Conservation (phyloP, 129 eudicot species). For the Arctium lappa region DNA sequence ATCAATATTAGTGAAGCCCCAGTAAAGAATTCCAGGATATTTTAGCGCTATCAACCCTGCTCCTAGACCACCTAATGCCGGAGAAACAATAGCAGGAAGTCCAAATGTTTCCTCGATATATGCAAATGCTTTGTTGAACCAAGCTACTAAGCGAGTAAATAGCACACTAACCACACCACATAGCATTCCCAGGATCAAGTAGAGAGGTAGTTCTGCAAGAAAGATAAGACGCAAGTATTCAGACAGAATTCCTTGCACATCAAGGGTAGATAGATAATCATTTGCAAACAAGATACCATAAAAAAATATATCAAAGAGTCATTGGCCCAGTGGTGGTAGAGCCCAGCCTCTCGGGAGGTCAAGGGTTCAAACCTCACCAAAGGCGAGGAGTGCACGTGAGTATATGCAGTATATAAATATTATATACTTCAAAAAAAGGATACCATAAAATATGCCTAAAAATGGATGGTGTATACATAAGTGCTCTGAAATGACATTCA, state of each 20-base stretch:
- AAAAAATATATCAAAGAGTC: not conserved
- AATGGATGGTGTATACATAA: not conserved
- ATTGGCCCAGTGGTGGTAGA: not conserved
- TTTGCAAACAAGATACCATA: not conserved
- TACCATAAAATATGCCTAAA: not conserved
- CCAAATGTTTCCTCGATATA: slow-evolving; percentile 70
- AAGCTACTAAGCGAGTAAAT: slow-evolving; percentile 75
- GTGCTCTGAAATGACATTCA: not conserved
- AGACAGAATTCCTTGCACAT: not conserved
- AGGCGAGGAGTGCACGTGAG: not conserved
- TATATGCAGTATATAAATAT: not conserved
- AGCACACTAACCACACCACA: slow-evolving; percentile 97
- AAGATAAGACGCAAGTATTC: not conserved
- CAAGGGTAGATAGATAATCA: not conserved
- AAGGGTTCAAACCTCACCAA: not conserved
- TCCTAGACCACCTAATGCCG: slow-evolving; percentile 95
- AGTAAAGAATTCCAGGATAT: slow-evolving; percentile 91
- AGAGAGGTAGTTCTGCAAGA: slow-evolving; percentile 82
- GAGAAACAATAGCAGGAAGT: slow-evolving; percentile 84
- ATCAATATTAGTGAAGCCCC: slow-evolving; percentile 98
- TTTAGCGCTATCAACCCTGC: slow-evolving; percentile 93
- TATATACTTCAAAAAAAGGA: not conserved
- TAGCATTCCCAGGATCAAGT: slow-evolving; percentile 90
- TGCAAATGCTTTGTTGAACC: slow-evolving; percentile 69
- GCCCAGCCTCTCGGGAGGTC: not conserved